Evolutionary conservation across 139 green algal genomes (phyloP).

Genomic region (Chlamydomonas schloesseri): DNA sequence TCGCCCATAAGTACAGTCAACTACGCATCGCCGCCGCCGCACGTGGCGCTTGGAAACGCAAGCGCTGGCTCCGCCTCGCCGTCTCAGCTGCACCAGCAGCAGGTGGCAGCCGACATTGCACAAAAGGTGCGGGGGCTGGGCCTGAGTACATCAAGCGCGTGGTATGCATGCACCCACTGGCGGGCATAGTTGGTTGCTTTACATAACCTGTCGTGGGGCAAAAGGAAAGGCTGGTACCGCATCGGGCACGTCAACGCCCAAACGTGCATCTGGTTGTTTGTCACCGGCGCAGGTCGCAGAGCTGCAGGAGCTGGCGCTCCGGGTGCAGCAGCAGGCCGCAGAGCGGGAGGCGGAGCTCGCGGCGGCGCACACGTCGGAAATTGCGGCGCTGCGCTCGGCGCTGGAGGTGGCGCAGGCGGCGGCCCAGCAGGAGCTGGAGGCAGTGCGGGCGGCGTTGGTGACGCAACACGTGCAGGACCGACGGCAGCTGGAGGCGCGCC

Average conservation of each 20-base stretch:
- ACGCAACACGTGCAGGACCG: not conserved
- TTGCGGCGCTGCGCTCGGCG: not conserved
- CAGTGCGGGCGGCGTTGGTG: not conserved
- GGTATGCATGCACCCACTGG: too few species aligned
- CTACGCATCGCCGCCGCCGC: conserved; percentile 4
- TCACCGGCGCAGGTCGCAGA: not conserved
- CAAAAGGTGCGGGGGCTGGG: conserved; percentile 10
- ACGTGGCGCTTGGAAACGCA: not conserved
- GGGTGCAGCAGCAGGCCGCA: conserved; percentile 16
- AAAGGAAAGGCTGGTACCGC: too few species aligned
- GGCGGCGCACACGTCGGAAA: not conserved
- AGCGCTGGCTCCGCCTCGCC: too few species aligned
- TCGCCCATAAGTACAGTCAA: conserved; percentile 43
- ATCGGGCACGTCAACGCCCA: too few species aligned
- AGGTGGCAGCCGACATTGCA: not conserved
- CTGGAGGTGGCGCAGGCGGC: not conserved
- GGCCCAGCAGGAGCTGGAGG: not conserved
- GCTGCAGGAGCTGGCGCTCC: conserved; percentile 19
- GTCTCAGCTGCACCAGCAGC: not conserved
- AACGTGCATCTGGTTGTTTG: too few species aligned
- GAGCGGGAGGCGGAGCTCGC: not conserved
- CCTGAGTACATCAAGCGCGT: too few species aligned
- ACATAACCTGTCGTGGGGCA: too few species aligned
- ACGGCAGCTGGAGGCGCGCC: not conserved
- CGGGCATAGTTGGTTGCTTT: too few species aligned